Base-by-base conservation (phyloP, 345 rosid species). In the Mercurialis annua region DNA sequence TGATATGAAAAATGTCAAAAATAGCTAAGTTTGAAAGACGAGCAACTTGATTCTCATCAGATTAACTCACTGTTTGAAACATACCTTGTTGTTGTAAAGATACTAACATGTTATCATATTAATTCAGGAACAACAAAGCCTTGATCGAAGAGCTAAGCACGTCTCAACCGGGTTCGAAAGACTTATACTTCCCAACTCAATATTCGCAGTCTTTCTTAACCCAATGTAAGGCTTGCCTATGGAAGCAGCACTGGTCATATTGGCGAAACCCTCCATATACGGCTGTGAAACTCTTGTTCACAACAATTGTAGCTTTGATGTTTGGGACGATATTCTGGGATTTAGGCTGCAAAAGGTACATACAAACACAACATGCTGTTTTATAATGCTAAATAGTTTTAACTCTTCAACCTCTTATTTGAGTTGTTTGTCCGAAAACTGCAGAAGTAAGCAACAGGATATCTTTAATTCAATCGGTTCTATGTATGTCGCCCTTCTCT, bases 251-350 rank as follows among this genome's bases (percentile, higher is more conserved):
- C 34, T 77, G 76, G 80, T 90, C 96, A 30, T 90, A 87, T 67
- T 90, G 96, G 96, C 87, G 91, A 36, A 88, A 90, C 68, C 82
- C 94, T 0, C 75, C 73, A 4, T 86, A 90, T 73, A 87, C 86
- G 0, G 94, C 94, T 2, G 87, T 85, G 4, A 81, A 88, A 62
- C 70, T 86, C 49, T 82, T 88, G 67, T 85, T 86, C 70, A 85
- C 94, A 26, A 50, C 77, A n/a, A 57, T 75, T 64, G 82, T 81
- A 16, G 88, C 83, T 48, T 65, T 87, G 70, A 71, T 90, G 84
- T 82, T 90, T 31, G 91, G 93, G 42, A 63, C 91, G 17, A 64
- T 90, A 81, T 90, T 81, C 74, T 88, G 94, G 97, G 81, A 82
- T 70, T 78, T 90, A 12, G 97, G 95, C 70, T 64, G 81, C 59